Conservation (phyloP, 2,329 filamentous ascomycete genomes). For the Exophiala alcalophila region DNA sequence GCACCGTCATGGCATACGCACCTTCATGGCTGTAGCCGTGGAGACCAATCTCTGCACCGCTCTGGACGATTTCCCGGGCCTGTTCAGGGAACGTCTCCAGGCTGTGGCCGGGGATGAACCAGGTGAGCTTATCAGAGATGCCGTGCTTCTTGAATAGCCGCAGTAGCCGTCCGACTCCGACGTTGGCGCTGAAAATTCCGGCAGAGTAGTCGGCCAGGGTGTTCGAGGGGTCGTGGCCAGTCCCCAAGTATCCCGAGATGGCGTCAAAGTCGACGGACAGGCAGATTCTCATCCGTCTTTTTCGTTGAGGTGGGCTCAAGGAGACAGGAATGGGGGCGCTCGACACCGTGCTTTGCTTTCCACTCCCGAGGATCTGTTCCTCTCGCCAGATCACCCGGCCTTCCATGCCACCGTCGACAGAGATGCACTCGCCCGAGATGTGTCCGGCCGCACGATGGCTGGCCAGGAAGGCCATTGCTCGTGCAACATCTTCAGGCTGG, state of each 20-base stretch:
- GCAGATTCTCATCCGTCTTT: slow-evolving; percentile 29
- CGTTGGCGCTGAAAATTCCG: slow-evolving; percentile 55
- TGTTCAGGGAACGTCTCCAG: slow-evolving; percentile 57
- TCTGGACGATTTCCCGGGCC: slow-evolving; percentile 50
- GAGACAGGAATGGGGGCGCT: slow-evolving; percentile 8
- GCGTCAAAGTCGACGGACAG: slow-evolving; percentile 56
- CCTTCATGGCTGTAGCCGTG: slow-evolving; percentile 44
- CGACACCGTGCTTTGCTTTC: slow-evolving; percentile 1
- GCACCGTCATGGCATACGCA: slow-evolving; percentile 41
- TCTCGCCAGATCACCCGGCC: slow-evolving; percentile 50
- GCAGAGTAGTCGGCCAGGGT: slow-evolving; percentile 55
- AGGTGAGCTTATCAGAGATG: slow-evolving; percentile 54
- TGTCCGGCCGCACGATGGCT: slow-evolving; percentile 53
- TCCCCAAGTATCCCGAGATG: slow-evolving; percentile 59
- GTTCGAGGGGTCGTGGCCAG: slow-evolving; percentile 52
- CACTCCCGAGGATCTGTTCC: slow-evolving; percentile 36
- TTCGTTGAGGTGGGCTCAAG: slow-evolving; percentile 13
- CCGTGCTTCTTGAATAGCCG: slow-evolving; percentile 52
- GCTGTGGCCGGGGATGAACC: slow-evolving; percentile 60
- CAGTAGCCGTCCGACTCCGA: slow-evolving; percentile 56
- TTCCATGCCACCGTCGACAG: slow-evolving; percentile 53
- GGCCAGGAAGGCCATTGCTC: slow-evolving; percentile 50
- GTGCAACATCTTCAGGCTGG: slow-evolving; percentile 49
- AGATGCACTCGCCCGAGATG: slow-evolving; percentile 54
- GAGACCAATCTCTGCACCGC: slow-evolving; percentile 44